Percentiles rank a stretch among this genome's conserved stretches.
Evolutionary conservation across 768 basidiomycete species (phyloP).

Genomic region (Suillus placidus): DNA sequence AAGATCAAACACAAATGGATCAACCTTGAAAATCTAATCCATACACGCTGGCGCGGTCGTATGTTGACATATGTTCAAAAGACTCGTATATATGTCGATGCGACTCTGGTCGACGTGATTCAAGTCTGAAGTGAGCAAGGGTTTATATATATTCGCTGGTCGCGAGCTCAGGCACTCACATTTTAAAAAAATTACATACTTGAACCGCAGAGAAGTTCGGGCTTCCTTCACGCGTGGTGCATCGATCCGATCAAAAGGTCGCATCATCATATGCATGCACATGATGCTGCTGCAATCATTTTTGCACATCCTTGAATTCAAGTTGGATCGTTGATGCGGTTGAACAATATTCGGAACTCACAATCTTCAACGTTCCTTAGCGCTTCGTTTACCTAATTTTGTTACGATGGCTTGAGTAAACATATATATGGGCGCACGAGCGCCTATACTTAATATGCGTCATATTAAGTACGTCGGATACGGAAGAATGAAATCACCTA

Average conservation of each 20-base stretch:
- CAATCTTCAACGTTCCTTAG: not conserved
- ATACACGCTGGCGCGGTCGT: not conserved
- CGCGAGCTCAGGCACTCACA: not conserved
- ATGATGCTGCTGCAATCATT: too few species aligned
- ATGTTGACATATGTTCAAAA: not conserved
- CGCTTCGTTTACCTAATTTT: not conserved
- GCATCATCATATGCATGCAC: too few species aligned
- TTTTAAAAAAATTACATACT: not conserved
- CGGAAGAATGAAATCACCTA: not conserved
- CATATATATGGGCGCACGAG: not conserved
- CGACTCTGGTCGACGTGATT: not conserved
- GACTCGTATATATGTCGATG: not conserved
- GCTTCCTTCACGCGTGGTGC: not conserved
- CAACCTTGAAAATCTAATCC: not conserved
- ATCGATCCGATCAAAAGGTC: too few species aligned
- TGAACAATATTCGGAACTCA: not conserved
- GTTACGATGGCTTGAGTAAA: not conserved
- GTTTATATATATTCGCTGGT: not conserved
- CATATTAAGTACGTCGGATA: not conserved
- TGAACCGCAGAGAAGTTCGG: not conserved
- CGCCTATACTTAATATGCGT: not conserved
- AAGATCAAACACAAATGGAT: not conserved
- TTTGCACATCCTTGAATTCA: not conserved
- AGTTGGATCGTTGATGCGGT: not conserved
- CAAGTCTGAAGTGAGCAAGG: not conserved